phyloP scores from a whole-genome alignment of 2,329 filamentous ascomycete genomes.

The Phaeosphaeriaceae sp. region DNA sequence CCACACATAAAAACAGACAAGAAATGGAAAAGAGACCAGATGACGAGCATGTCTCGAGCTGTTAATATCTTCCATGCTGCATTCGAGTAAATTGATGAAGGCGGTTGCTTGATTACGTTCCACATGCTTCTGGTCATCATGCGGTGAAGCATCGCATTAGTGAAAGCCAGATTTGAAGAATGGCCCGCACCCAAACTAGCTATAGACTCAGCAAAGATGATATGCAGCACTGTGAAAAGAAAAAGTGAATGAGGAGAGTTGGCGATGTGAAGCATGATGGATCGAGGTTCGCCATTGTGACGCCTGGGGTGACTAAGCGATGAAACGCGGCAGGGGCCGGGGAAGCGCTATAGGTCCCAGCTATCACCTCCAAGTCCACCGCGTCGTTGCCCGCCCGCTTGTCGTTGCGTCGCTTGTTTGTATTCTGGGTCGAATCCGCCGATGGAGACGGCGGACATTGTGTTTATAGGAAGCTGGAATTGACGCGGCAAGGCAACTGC shows the following conservation, averaged over 20 bases:
- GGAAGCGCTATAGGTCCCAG: conserved; percentile 3
- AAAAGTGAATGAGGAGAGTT: neutral
- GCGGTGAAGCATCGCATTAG: too few relatives aligned
- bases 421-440: conserved; percentile 33
- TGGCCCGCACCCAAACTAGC: too few relatives aligned
- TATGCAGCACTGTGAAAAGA: neutral
- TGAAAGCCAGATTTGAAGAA: too few relatives aligned
- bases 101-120: too few relatives aligned
- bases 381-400: conserved; percentile 10
- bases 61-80: too few relatives aligned
- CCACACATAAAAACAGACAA: too few relatives aligned
- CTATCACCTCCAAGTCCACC: conserved; percentile 21
- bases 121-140: too few relatives aligned
- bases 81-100: too few relatives aligned
- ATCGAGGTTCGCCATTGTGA: neutral
- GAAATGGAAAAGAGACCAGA: too few relatives aligned
- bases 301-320: neutral
- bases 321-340: conserved; percentile 2
- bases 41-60: too few relatives aligned
- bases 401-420: conserved; percentile 15
- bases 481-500: conserved; percentile 41
- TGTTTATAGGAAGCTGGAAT: conserved; percentile 42
- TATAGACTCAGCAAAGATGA: too few relatives aligned
- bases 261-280: neutral
- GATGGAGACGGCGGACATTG: conserved; percentile 41